phyloP scores from a whole-genome alignment of 768 basidiomycete species.

The Kwoniella bestiolae region DNA sequence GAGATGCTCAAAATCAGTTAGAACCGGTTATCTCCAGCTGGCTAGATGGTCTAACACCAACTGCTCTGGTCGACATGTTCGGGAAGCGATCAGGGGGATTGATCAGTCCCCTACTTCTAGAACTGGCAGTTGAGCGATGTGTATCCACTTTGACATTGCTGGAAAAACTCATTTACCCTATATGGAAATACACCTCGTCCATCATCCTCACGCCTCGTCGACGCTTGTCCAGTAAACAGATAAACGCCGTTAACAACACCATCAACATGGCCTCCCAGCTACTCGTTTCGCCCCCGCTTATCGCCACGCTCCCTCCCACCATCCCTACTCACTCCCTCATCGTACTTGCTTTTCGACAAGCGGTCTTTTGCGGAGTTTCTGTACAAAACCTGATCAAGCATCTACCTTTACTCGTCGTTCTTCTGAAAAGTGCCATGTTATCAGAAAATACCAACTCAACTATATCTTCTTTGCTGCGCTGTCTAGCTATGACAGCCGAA shows the following conservation, averaged over 20 bases:
- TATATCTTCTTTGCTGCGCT: slow-evolving; percentile 23
- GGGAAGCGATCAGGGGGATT: slow-evolving; percentile 3
- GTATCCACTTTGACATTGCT: slow-evolving; percentile 31
- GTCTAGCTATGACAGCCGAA: slow-evolving; percentile 39
- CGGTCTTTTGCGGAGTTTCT: slow-evolving; percentile 29
- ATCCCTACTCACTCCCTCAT: slow-evolving; percentile 36
- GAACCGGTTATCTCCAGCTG: slow-evolving; percentile 28
- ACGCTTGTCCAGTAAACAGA: slow-evolving; percentile 27
- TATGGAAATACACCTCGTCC: slow-evolving; percentile 38
- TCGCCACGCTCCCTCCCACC: slow-evolving; percentile 27
- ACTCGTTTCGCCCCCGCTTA: slow-evolving; percentile 31
- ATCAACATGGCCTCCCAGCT: slow-evolving; percentile 39
- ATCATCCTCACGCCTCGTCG: slow-evolving; percentile 13
- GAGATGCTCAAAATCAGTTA: background rate
- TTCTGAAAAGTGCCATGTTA: slow-evolving; percentile 21
- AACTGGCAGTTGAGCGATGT: slow-evolving; percentile 32
- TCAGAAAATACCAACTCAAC: slow-evolving; percentile 18
- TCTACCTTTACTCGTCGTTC: slow-evolving; percentile 44
- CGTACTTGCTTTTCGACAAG: slow-evolving; percentile 33
- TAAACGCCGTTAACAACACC: slow-evolving; percentile 23
- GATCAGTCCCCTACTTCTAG: slow-evolving; percentile 25
- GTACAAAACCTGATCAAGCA: slow-evolving; percentile 43
- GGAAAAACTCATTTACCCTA: slow-evolving; percentile 24
- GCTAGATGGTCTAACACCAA: slow-evolving; percentile 23
- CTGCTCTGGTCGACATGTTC: slow-evolving; percentile 20